These are phyloP conservation scores for Saccharomyces pastorianus DNA, from an alignment of 1,139 yeast species.

Conservation along the genomic window DNA sequence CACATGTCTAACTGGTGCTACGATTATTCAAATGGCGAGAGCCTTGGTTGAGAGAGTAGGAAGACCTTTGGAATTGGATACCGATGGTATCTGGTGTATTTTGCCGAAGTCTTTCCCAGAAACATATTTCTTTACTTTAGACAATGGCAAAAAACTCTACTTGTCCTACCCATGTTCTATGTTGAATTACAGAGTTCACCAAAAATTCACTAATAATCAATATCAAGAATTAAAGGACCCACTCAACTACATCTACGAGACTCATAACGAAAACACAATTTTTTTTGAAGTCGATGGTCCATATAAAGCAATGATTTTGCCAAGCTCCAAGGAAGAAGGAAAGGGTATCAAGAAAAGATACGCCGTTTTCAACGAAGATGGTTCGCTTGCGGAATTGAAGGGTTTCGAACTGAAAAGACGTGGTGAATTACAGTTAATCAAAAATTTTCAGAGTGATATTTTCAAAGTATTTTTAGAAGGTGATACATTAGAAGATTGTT, in stretches of 20 bases:
- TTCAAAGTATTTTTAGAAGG: constrained; percentile 90
- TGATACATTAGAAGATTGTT: constrained; percentile 65
- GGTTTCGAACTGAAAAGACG: constrained; percentile 96
- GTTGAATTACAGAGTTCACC: constrained; percentile 90
- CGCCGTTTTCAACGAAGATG: constrained; percentile 94
- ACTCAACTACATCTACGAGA: constrained; percentile 56
- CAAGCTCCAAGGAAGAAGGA: constrained; percentile 96
- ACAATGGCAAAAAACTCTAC: constrained; percentile 68
- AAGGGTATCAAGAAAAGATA: constrained; percentile 93
- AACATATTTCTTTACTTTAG: constrained; percentile 60
- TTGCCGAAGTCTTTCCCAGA: constrained; percentile 91
- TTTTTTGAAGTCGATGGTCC: constrained; percentile 99
- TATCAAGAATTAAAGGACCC: constrained; percentile 82
- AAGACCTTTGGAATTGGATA: constrained; percentile 90
- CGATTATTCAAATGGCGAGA: constrained; percentile 95
- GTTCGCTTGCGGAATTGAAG: constrained; percentile 86
- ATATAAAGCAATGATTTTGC: constrained; percentile 92
- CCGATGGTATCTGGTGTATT: constrained; percentile 99
- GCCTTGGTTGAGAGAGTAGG: constrained; percentile 89
- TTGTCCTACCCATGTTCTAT: constrained; percentile 93
- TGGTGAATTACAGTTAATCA: constrained; percentile 89
- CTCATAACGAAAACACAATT: constrained; percentile 84
- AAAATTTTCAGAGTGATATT: constrained; percentile 90
- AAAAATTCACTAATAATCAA: constrained; percentile 85
- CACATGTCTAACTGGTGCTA: constrained; percentile 95